Evolutionary conservation across 176 grass and related monocot species (phyloP), one percentile per base, ranked within the genome.

Genomic region (Avena atlantica): DNA sequence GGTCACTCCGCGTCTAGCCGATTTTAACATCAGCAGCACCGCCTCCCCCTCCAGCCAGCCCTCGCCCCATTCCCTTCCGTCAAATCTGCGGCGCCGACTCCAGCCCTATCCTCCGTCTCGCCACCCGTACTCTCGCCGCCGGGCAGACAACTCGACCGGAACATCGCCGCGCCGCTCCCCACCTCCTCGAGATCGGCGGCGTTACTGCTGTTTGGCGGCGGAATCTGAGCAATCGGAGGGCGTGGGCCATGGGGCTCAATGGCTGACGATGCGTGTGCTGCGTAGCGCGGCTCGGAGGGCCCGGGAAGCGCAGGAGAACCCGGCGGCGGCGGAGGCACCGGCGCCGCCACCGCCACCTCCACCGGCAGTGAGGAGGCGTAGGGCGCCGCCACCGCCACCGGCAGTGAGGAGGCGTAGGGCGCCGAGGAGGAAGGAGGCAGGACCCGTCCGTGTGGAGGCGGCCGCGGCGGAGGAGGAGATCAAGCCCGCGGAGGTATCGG

Each of bases 191-290:
- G 89, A 89, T 91, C 81, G 83, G 91, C 72, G 75, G 76, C 14
- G 81, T 49, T 10, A 25, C 53, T 23, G 62, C 63, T 21, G 73
- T 85, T 42, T 78, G 85, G 78, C 51, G 55, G 67, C 70, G 76
- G 88, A 78, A 86, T 86, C 79, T 83, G 69, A 81, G 67, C 58
- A 51, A 79, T 62, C 17, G 73, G 40, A 31, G 56, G 36, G 24
- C 23, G 73, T 59, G 59, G 79, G 70, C 25, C 87, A 87, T 87
- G 82, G 70, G 75, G 80, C 58, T 84, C 76, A 85, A 93, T 93
- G 71, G 86, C 81, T 93, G 91, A 95, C 65, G 94, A 95, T 95
- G 94, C 94, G 91, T 82, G 89, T 93, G 64, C 89, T 91, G 58
- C 90, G 87, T 90, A 92, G 94, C 57, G 91, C 83, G 69, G 83